A percentile compares a stretch with the other conserved stretches of the same genome.
These are phyloP conservation scores for Waltergamsia citrina DNA, from an alignment of 2,329 filamentous ascomycete species.

Conservation along the genomic window DNA sequence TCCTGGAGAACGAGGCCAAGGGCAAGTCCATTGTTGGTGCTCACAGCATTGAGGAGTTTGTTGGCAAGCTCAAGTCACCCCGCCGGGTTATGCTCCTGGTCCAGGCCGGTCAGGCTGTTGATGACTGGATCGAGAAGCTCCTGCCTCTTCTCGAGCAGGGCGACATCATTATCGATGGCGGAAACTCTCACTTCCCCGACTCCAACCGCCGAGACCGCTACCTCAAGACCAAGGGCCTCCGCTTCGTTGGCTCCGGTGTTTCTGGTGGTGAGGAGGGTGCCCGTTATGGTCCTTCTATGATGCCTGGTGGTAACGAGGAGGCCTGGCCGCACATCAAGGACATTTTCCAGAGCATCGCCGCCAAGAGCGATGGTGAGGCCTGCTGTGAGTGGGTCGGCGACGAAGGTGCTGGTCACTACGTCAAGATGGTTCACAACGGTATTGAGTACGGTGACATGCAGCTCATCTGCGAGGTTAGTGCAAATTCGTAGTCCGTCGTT, in stretches of 20 bases:
- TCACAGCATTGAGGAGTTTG: slow-evolving; percentile 88
- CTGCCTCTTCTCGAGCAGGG: slow-evolving; percentile 73
- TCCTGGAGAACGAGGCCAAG: slow-evolving; percentile 86
- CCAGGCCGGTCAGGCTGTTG: slow-evolving; percentile 95
- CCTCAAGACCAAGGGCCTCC: slow-evolving; percentile 76
- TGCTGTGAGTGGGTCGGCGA: slow-evolving; percentile 99
- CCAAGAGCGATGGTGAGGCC: slow-evolving; percentile 93
- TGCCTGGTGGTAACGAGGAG: slow-evolving; percentile 98
- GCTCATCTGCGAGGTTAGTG: slow-evolving; percentile 88
- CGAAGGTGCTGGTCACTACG: slow-evolving; percentile 98
- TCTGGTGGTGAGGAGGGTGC: slow-evolving; percentile 99
- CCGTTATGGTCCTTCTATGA: slow-evolving; percentile 91
- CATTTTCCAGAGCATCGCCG: slow-evolving; percentile 94
- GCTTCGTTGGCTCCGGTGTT: slow-evolving; percentile 94
- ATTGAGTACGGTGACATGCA: slow-evolving; percentile 99
- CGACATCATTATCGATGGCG: slow-evolving; percentile 99
- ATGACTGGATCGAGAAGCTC: slow-evolving; percentile 97
- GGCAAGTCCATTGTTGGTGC: slow-evolving; percentile 94
- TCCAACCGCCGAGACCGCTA: slow-evolving; percentile 95
- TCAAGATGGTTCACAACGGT: slow-evolving; percentile 99
- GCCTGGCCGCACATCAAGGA: slow-evolving; percentile 99
- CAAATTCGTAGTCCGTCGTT: no score
- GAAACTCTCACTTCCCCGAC: slow-evolving; percentile 97
- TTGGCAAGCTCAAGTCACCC: slow-evolving; percentile 92
- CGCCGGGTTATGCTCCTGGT: slow-evolving; percentile 97